Evolutionary conservation across 2,329 filamentous ascomycete species (phyloP), one percentile per base, ranked within the genome.

Genomic region (Elsinoe fawcettii): DNA sequence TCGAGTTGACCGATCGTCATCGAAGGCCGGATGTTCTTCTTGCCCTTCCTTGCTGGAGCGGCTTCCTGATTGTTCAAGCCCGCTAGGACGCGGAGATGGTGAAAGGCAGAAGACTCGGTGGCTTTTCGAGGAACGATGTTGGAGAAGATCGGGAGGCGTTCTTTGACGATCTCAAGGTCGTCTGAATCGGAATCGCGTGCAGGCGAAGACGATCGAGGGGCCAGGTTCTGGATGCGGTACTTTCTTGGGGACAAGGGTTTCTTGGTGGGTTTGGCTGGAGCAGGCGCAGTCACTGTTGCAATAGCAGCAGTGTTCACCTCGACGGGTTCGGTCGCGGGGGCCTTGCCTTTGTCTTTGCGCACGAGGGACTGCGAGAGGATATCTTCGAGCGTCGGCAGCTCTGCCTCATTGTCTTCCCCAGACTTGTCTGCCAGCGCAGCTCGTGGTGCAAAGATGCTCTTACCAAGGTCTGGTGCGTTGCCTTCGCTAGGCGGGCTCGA

Each of bases 1-100:
- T 91, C 83, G 56, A 96, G 78, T 63, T 93, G 83, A 25, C 78
- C 80, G 0, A 79, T 75, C 6, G 82, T 89, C 77, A 96, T 87
- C 7, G 76, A 77, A 46, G 73, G 74, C 59, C 75, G 79, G 54
- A 66, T 67, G 64, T 88, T 84, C 55, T 83, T 66, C 82, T 83
- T 66, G 80, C 74, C 0, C 12, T 53, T 53, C 2, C 30, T 2
- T 5, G 49, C 18, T 5, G 30, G 30, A 86, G 69, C 63, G 59
- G 70, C 60, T 60, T 73, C 70, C 60, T 62, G 59, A 3, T 62
- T 61, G 23, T 66, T 66, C 11, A 70, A 60, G 34, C 69, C 65
- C 1, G 69, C 65, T 18, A 71, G 66, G 57, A 70, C 66, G 47
- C 64, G 64, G 14, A 71, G 64, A 14, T 63, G 62, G 51, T 70